These are phyloP conservation scores for Tylopilus sp. DNA, from an alignment of 768 basidiomycete genomes.

Conservation along the genomic window DNA sequence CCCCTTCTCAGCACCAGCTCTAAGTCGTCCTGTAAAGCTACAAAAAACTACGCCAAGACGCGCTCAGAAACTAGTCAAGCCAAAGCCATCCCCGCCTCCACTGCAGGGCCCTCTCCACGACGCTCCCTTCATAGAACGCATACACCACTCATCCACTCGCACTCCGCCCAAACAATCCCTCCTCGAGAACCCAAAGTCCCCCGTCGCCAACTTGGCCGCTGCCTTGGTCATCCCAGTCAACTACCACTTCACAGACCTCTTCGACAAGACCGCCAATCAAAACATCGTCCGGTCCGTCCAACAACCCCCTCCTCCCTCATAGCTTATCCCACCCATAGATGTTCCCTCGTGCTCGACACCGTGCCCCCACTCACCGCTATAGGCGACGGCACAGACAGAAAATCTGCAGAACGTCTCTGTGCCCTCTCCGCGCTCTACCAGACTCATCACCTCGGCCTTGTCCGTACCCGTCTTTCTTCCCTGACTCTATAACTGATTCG, in stretches of 20 bases:
- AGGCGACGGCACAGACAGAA: constrained; percentile 57
- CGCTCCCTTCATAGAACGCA: constrained; percentile 31
- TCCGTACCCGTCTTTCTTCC: constrained; percentile 37
- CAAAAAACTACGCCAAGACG: constrained; percentile 4
- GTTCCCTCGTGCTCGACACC: constrained; percentile 25
- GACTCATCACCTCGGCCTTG: constrained; percentile 57
- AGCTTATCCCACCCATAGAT: constrained; percentile 15
- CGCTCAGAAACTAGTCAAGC: background rate
- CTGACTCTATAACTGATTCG: background rate
- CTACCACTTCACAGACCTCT: constrained; percentile 14
- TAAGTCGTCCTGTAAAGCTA: constrained; percentile 16
- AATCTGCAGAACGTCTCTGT: constrained; percentile 71
- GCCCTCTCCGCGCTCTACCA: constrained; percentile 73
- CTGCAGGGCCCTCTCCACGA: constrained; percentile 36
- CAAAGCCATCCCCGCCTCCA: too few relatives aligned
- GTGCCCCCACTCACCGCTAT: constrained; percentile 47
- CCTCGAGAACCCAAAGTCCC: constrained; percentile 49
- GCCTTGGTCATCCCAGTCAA: constrained; percentile 11
- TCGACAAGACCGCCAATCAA: constrained; percentile 11
- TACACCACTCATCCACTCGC: constrained; percentile 7
- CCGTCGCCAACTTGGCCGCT: constrained; percentile 41
- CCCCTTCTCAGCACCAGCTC: background rate
- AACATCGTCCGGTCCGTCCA: constrained; percentile 23
- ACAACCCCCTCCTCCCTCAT: background rate
- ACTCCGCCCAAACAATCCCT: constrained; percentile 27